Evolutionary conservation across 495 filamentous ascomycete genomes (phyloP), one percentile per base, ranked within the genome.

Genomic region (Schizothecium vesticola): DNA sequence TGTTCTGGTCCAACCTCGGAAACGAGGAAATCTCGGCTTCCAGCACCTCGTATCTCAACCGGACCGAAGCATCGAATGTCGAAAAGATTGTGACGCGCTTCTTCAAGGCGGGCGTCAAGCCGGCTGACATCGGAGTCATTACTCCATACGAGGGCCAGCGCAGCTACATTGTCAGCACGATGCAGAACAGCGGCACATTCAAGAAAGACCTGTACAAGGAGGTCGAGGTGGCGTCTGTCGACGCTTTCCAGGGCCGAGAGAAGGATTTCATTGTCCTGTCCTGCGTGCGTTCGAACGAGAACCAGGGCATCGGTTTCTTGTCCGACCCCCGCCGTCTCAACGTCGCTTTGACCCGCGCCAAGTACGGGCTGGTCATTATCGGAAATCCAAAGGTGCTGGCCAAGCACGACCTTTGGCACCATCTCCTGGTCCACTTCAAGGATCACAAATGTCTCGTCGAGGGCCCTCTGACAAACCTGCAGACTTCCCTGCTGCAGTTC

Each of bases 171-270:
- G 95, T 99, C 63, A 96, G 92, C 76, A 97, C 94, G 9, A 99
- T 99, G 95, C 96, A 98, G 79, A 91, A 94, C 67, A 96, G 89
- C 43, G 95, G 95, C 23, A 95, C 90, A 1, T 97, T 97, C 85
- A 96, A 95, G 81, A 99, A 99, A 80, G 95, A 99, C 75, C 88
- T 90, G 61, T 99, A 99, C 84, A 98, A 97, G 81, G 95, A 99
- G 77, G 94, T 99, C 66, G 95, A 99, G 76, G 96, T 98, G 64
- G 95, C 95, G 19, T 97, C 94, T 0, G 95, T 99, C 25, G 95
- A 98, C 84, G 95, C 95, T 21, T 99, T 99, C 86, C 95, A 99
- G 78, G 95, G 95, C 22, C 91, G 95, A 80, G 95, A 99, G 81
- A 99, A 99, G 82, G 95, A 99, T 73, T 99, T 96, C 75, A 98